These are phyloP conservation scores for Apiotrichum gracile DNA, from an alignment of 1,284 basidiomycete species.

Conservation along the genomic window DNA sequence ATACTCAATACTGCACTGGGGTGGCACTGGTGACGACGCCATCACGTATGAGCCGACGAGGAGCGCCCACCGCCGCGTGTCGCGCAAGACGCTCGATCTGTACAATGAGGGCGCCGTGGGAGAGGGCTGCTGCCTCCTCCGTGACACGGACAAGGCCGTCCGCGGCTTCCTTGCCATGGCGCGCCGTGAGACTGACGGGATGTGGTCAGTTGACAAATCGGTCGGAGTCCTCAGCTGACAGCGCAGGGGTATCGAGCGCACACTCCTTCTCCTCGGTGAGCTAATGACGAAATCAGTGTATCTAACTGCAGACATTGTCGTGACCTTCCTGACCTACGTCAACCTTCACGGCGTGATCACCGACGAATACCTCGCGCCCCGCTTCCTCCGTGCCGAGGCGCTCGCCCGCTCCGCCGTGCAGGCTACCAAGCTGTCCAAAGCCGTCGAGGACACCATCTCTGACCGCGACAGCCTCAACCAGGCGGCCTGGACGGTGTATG, in stretches of 20 bases:
- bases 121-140: slow-evolving; percentile 32
- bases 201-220: slow-evolving; percentile 16
- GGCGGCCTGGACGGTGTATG: slow-evolving; percentile 23
- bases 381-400: slow-evolving; percentile 15
- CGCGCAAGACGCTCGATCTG: neutral
- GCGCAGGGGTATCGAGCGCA: slow-evolving; percentile 29
- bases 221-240: too few species aligned
- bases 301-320: slow-evolving; percentile 21
- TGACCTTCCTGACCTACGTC: slow-evolving; percentile 33
- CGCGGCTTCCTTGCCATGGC: slow-evolving; percentile 37
- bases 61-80: neutral
- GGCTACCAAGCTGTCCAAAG: slow-evolving; percentile 19
- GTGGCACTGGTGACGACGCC: slow-evolving; percentile 19
- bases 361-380: slow-evolving; percentile 16
- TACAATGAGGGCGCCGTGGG: slow-evolving; percentile 5
- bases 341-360: slow-evolving; percentile 24
- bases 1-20: slow-evolving; percentile 28
- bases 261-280: slow-evolving; percentile 26
- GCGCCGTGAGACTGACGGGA: slow-evolving; percentile 23
- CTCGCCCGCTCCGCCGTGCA: slow-evolving; percentile 24
- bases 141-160: slow-evolving; percentile 22
- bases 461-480: slow-evolving; percentile 20
- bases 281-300: neutral
- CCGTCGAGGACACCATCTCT: slow-evolving; percentile 28
- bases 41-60: slow-evolving; percentile 5